A percentile compares a stretch with the other conserved stretches of the same genome.
Conservation (phyloP, 768 basidiomycete genomes). For the Amanita fuliginea region DNA sequence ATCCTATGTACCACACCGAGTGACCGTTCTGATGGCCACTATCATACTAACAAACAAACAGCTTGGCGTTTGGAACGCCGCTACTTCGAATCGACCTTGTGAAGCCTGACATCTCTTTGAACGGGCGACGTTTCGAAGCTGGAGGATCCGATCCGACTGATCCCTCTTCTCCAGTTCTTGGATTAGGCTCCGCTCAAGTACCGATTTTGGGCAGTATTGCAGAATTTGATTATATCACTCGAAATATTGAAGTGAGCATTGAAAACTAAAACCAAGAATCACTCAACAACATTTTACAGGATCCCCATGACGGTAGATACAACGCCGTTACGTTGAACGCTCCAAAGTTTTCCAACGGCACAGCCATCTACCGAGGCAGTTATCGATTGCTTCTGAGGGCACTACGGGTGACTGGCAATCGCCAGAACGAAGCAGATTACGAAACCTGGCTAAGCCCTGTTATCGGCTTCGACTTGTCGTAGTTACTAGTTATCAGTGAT, state of each 20-base stretch:
- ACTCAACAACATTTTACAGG: slow-evolving; percentile 14
- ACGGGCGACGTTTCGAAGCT: no score
- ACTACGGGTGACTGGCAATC: slow-evolving; percentile 30
- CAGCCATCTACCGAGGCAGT: slow-evolving; percentile 28
- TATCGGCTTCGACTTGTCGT: slow-evolving; percentile 25
- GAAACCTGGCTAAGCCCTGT: slow-evolving; percentile 37
- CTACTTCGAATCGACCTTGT: slow-evolving; percentile 38
- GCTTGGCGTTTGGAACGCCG: slow-evolving; percentile 40
- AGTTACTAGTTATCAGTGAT: no score
- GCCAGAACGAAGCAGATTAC: slow-evolving; percentile 29
- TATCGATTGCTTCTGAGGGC: slow-evolving; percentile 31
- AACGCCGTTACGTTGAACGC: slow-evolving; percentile 16
- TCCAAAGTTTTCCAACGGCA: slow-evolving; percentile 33
- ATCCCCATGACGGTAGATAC: slow-evolving; percentile 27
- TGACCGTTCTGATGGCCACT: no score
- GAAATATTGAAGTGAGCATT: slow-evolving; percentile 31
- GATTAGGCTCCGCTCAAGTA: not conserved
- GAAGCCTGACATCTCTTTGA: slow-evolving; percentile 19
- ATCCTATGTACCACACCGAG: no score
- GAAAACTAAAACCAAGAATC: not conserved
- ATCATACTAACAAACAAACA: no score
- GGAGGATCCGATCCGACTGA: no score
- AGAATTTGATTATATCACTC: slow-evolving; percentile 33
- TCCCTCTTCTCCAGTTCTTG: no score
- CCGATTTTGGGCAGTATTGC: slow-evolving; percentile 34